Conservation (phyloP, 2,329 filamentous ascomycete species). For the Leptographium radiaticola region DNA sequence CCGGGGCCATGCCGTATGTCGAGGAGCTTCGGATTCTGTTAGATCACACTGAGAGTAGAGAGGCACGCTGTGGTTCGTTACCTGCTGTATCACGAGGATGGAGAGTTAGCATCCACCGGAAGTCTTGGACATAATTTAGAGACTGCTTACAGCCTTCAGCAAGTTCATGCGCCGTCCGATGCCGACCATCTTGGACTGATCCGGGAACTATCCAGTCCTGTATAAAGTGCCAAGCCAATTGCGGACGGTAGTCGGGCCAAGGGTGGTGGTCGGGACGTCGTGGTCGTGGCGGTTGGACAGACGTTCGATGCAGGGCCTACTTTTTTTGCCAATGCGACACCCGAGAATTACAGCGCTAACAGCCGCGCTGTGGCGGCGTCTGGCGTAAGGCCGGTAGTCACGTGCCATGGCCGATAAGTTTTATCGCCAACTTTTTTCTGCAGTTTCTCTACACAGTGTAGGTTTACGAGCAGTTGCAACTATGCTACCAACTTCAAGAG, state of each 20-base stretch:
- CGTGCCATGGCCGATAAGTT: background rate
- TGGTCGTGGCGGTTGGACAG: background rate
- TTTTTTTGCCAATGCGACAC: background rate
- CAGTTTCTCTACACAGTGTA: background rate
- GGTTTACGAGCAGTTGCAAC: background rate
- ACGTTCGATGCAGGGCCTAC: background rate
- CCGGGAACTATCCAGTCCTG: background rate
- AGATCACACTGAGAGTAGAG: conserved; percentile 3
- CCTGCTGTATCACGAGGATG: conserved; percentile 23
- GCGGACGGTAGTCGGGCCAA: background rate
- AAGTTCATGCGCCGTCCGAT: conserved; percentile 59
- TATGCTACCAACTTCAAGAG: conserved; percentile 4
- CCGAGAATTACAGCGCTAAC: background rate
- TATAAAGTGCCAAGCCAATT: background rate
- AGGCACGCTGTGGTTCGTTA: conserved; percentile 14
- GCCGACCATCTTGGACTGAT: conserved; percentile 19
- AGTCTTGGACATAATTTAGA: conserved; percentile 1
- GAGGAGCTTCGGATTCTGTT: conserved; percentile 42
- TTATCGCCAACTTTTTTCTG: background rate
- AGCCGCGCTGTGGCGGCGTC: background rate
- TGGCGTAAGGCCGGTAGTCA: background rate
- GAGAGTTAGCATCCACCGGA: background rate
- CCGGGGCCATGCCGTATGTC: conserved; percentile 69
- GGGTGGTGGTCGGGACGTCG: background rate
- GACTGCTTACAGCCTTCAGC: conserved; percentile 50